Conservation (phyloP, 2,329 filamentous ascomycete genomes). For the Chaetothyriales sp. region DNA sequence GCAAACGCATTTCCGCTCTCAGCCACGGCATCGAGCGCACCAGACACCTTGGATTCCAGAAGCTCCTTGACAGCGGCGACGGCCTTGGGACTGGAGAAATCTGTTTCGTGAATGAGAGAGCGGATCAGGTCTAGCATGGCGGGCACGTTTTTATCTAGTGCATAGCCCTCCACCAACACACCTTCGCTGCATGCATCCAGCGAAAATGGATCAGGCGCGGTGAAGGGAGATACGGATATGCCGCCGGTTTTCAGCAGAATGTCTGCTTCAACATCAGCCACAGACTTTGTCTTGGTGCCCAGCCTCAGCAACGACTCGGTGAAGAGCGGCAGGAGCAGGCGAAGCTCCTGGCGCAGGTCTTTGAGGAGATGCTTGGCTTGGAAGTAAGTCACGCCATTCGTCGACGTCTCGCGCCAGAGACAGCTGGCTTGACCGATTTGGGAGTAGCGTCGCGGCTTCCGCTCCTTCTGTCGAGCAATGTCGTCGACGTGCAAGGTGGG, state of each 20-base stretch:
- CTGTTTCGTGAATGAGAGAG: slow-evolving; percentile 68
- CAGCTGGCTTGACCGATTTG: slow-evolving; percentile 52
- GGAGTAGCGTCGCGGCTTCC: slow-evolving; percentile 50
- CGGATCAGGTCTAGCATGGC: slow-evolving; percentile 80
- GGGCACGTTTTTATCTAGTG: slow-evolving; percentile 76
- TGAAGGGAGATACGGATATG: slow-evolving; percentile 70
- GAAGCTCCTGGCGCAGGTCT: slow-evolving; percentile 68
- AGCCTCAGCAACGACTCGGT: slow-evolving; percentile 86
- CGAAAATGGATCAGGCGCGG: slow-evolving; percentile 62
- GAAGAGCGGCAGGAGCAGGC: slow-evolving; percentile 76
- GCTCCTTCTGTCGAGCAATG: slow-evolving; percentile 67
- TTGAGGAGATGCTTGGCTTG: slow-evolving; percentile 70
- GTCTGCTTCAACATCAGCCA: slow-evolving; percentile 88
- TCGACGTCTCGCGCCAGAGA: slow-evolving; percentile 85
- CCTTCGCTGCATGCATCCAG: slow-evolving; percentile 64
- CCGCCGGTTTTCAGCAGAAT: slow-evolving; percentile 96
- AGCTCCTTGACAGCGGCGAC: slow-evolving; percentile 73
- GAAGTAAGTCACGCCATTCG: slow-evolving; percentile 94
- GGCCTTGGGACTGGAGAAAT: slow-evolving; percentile 75
- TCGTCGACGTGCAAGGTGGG: slow-evolving; percentile 81
- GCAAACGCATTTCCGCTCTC: slow-evolving; percentile 82
- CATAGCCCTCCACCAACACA: slow-evolving; percentile 70
- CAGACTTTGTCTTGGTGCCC: slow-evolving; percentile 72
- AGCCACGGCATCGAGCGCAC: slow-evolving; percentile 81
- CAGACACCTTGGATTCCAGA: slow-evolving; percentile 73